A percentile compares a stretch with the other conserved stretches of the same genome.
Conservation (phyloP, 1,284 basidiomycete genomes). For the Cryptococcus depauperatus region DNA sequence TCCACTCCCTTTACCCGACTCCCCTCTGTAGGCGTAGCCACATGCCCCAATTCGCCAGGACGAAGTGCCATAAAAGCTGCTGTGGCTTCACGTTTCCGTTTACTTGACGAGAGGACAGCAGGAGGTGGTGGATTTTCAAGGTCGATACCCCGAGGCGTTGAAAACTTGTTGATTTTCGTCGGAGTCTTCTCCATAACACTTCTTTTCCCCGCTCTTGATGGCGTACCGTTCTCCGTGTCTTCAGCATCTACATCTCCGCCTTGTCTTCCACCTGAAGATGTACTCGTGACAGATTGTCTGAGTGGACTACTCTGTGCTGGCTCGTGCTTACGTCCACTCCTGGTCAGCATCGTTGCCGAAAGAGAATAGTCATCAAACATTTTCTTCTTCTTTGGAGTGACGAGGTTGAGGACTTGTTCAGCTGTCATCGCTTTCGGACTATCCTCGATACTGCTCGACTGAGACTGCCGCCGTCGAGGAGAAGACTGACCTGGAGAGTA, state of each 20-base stretch:
- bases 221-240: constrained; percentile 13
- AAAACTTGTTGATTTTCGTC: constrained; percentile 21
- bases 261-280: constrained; percentile 1
- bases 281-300: constrained; percentile 21
- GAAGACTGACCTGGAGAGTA: not conserved
- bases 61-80: constrained; percentile 36
- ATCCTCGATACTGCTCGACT: not conserved
- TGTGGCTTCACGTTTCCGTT: constrained; percentile 16
- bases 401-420: constrained; percentile 11
- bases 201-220: constrained; percentile 6
- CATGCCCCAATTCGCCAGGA: too few species aligned
- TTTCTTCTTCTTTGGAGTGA: constrained; percentile 33
- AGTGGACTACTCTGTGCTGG: constrained; percentile 20
- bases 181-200: constrained; percentile 18
- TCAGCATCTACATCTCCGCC: constrained; percentile 1
- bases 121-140: constrained; percentile 11
- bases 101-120: constrained; percentile 1
- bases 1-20: constrained; percentile 1
- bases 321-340: constrained; percentile 8
- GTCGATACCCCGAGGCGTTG: constrained; percentile 13
- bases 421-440: not conserved
- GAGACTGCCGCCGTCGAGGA: too few species aligned
- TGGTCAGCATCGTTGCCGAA: not conserved
- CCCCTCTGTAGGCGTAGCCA: not conserved
- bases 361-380: constrained; percentile 8